Evolutionary conservation across 495 filamentous ascomycete species (phyloP), one percentile per base, ranked within the genome.

Genomic region (Penicillium bovifimosum): DNA sequence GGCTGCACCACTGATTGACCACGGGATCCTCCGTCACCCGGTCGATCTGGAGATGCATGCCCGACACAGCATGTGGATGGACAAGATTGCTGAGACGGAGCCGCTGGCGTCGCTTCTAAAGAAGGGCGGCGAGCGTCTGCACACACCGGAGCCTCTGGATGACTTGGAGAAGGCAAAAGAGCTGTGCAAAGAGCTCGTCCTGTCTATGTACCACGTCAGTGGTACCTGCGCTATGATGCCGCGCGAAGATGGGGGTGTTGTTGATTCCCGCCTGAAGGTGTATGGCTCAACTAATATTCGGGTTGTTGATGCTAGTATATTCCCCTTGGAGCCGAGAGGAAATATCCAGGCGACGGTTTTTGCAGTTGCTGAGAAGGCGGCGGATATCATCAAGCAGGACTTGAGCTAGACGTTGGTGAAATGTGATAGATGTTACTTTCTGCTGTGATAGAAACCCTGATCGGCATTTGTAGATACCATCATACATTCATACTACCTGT

Each of bases 341-440:
- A 75, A 81, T 59, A 72, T 79, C 28, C 67, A 73, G 62, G 67
- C 70, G 3, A 65, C 65, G 1, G 77, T 83, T 13, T 82, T 77
- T 61, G 75, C 74, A 0, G 67, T 82, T 29, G 80, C 76, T 1
- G 80, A 83, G 64, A 64, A 69, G 56, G 79, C 76, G 13, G 77
- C 78, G 5, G 78, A 80, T 64, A 48, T 80, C 3, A 79, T 82
- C 53, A 79, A 75, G 63, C 59, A 61, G 28, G 43, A 46, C 7
- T 1, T 46, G 3, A 6, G n/a, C 18, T 34, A 52, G 41, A 20
- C 3, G 31, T 20, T 20, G 14, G 9, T 17, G 29, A 10, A 31
- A 6, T 31, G 29, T 6, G 9, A 31, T 31, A 9, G 29, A 31
- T 1, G 29, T 31, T 10, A 31, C 5, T 2, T 31, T 31, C 29